Evolutionary conservation across 148 eudicot species (phyloP).

Genomic region (Polygonum maritimum): DNA sequence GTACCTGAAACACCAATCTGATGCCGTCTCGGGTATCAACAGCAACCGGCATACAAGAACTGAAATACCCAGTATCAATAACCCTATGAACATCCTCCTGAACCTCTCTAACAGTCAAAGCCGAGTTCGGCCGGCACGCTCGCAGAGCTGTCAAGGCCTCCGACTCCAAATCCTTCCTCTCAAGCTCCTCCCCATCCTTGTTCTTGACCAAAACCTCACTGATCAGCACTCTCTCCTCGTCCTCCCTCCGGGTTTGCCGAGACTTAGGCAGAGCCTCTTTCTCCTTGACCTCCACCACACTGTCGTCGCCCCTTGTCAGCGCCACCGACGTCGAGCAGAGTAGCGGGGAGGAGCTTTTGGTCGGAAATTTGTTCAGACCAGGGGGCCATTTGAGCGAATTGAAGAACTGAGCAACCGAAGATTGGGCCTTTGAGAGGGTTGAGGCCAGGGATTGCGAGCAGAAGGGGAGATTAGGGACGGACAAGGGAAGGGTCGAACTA

Average conservation of each 20-base stretch:
- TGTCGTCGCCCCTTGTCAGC: slow-evolving; percentile 15
- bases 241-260: slow-evolving; percentile 35
- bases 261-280: slow-evolving; percentile 10
- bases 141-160: slow-evolving; percentile 77
- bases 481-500: slow-evolving; percentile 5
- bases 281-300: slow-evolving; percentile 7
- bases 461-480: slow-evolving; percentile 29
- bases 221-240: slow-evolving; percentile 87
- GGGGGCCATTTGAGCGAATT: slow-evolving; percentile 22
- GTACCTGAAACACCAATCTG: slow-evolving; percentile 91
- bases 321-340: slow-evolving; percentile 55
- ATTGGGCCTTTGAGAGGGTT: slow-evolving; percentile 22
- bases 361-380: background rate
- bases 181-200: slow-evolving; percentile 82
- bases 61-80: slow-evolving; percentile 76
- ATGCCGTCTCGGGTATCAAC: slow-evolving; percentile 88
- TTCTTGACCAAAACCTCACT: slow-evolving; percentile 84
- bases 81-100: slow-evolving; percentile 95
- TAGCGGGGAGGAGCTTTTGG: slow-evolving; percentile 12
- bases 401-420: slow-evolving; percentile 34
- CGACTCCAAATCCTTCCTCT: slow-evolving; percentile 47
- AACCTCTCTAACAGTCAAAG: slow-evolving; percentile 77
- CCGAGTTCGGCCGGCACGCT: slow-evolving; percentile 72
- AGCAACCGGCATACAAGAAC: slow-evolving; percentile 90
- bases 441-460: slow-evolving; percentile 33